Evolutionary conservation across 306 rosid genomes (phyloP), one percentile per base, ranked within the genome.

Genomic region (Cicer judaicum): DNA sequence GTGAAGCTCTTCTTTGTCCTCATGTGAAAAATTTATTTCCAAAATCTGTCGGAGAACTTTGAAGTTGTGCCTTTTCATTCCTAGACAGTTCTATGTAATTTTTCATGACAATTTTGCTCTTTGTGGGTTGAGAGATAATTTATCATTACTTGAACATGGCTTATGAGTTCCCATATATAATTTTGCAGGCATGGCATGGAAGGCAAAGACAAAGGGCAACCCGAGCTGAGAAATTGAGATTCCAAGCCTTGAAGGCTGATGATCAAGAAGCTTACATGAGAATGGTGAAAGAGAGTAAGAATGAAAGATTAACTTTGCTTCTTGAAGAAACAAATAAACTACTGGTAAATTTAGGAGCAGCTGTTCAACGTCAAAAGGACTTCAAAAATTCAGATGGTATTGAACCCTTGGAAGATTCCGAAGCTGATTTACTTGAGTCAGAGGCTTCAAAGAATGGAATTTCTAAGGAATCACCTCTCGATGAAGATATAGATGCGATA

Each of bases 211-310:
- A 95, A 73, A 92, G 98, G 59, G 99, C 98, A 36, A 89, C 99
- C 29, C 84, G 98, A 43, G 95, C 95, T 62, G 99, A 95, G 88
- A 95, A 95, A 84, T 80, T 92, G 89, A 95, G 99, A 80, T 95
- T 92, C 79, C 99, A 95, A 85, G 99, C 99, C 38, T 86, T 95
- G 84, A 95, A 89, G 86, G 84, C 99, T 50, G 99, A 95, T 85
- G 99, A 95, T 83, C 99, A 95, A 91, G 99, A 95, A 89, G 99
- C 98, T 44, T 95, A 95, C 85, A 92, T 95, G 98, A 92, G 95
- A 95, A 84, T 95, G 98, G 99, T 95, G 68, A 95, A 92, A 82
- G 99, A 95, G 85, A 95, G 99, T 80, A 95, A 95, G 86, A 95
- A 95, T 77, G 99, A 95, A 79, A 82, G 99, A 71, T 80, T 95